Percentiles rank a stretch among this genome's conserved stretches.
These are phyloP conservation scores for Pestalotiopsis sp. DNA, from an alignment of 2,329 filamentous ascomycete species.

Conservation along the genomic window DNA sequence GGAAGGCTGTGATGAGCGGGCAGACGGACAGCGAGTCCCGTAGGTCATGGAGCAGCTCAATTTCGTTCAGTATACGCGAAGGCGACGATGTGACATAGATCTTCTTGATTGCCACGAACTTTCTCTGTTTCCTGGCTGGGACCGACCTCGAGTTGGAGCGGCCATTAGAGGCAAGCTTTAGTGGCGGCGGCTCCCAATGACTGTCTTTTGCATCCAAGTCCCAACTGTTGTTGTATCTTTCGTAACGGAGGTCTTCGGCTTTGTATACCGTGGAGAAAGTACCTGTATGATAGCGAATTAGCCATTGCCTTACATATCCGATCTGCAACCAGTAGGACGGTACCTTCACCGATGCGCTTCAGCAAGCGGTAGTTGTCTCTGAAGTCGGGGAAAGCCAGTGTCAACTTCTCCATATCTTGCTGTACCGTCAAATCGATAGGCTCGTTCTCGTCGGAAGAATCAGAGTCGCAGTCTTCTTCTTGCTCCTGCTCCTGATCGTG, in stretches of 20 bases:
- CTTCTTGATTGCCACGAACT: conserved; percentile 97
- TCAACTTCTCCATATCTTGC: conserved; percentile 86
- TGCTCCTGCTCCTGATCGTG: conserved; percentile 35
- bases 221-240: conserved; percentile 85
- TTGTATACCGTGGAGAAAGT: conserved; percentile 99
- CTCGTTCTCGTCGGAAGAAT: conserved; percentile 61
- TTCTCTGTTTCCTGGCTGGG: conserved; percentile 48
- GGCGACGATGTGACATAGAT: conserved; percentile 99
- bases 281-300: conserved; percentile 52
- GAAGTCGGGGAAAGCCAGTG: conserved; percentile 82
- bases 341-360: conserved; percentile 96
- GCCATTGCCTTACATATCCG: neutral
- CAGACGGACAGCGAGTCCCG: conserved; percentile 84
- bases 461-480: conserved; percentile 46
- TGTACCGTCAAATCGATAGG: conserved; percentile 69
- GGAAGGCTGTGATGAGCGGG: conserved; percentile 95
- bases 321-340: conserved; percentile 11
- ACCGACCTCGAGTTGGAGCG: conserved; percentile 40
- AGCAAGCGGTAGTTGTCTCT: conserved; percentile 84
- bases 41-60: conserved; percentile 89
- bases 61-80: conserved; percentile 90
- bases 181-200: conserved; percentile 69
- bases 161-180: conserved; percentile 52
- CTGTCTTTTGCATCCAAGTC: conserved; percentile 70
- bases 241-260: conserved; percentile 88